phyloP scores from a whole-genome alignment of 306 rosid species.

The Citrullus mucosospermus region DNA sequence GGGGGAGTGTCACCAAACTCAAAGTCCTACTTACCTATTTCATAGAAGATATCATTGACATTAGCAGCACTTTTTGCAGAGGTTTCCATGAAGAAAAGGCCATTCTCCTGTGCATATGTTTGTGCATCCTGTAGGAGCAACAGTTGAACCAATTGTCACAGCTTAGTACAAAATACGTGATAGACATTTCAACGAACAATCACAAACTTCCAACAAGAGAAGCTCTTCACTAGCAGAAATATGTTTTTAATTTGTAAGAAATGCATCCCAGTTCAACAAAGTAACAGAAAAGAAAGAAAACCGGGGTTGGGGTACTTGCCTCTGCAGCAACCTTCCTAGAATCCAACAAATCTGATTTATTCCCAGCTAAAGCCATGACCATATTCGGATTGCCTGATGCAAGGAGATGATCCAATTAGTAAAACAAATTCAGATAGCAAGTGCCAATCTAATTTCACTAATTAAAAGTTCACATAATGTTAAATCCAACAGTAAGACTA shows the following conservation, averaged over 20 bases:
- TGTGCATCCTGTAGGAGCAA: conserved; percentile 36
- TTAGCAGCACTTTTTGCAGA: conserved; percentile 54
- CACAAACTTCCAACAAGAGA: background rate
- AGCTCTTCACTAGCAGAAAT: background rate
- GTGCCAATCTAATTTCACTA: background rate
- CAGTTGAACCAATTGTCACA: background rate
- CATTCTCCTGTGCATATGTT: conserved; percentile 47
- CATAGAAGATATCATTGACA: conserved; percentile 44
- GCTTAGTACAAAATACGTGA: background rate
- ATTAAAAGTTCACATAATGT: background rate
- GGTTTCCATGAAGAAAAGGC: conserved; percentile 50
- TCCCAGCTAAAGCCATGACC: conserved; percentile 63
- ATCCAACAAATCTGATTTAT: conserved; percentile 44
- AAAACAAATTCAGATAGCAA: background rate
- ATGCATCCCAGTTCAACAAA: background rate
- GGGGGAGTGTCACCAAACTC: too few relatives aligned
- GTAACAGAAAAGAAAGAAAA: background rate
- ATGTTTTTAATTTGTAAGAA: background rate
- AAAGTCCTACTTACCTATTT: conserved; percentile 25
- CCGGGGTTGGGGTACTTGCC: conserved; percentile 18
- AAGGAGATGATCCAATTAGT: background rate
- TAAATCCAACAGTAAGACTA: background rate
- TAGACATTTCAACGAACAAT: background rate
- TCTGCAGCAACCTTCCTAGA: conserved; percentile 39
- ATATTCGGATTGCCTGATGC: conserved; percentile 40